Percentiles rank a stretch among this genome's conserved stretches.
Evolutionary conservation across 768 basidiomycete species (phyloP).

Genomic region (Fistulinella prunicolor): DNA sequence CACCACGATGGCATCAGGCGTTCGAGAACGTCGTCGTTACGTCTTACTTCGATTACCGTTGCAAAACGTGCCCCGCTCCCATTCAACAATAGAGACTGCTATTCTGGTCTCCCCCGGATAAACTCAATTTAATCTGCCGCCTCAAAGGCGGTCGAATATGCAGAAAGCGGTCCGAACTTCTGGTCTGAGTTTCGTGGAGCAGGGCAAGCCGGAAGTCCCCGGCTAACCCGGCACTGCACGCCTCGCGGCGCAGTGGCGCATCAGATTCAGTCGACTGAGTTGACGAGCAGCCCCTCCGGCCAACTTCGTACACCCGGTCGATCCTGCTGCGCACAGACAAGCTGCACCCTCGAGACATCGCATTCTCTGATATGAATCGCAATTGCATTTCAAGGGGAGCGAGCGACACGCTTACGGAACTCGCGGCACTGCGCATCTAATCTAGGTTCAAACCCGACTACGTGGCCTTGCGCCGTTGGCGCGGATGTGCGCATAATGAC

Average conservation of each 20-base stretch:
- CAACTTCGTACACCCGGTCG: background rate
- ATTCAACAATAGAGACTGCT: constrained; percentile 8
- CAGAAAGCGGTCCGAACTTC: background rate
- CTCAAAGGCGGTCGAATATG: background rate
- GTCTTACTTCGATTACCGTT: constrained; percentile 14
- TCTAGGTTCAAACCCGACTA: background rate
- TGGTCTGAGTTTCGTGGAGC: background rate
- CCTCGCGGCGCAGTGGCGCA: constrained; percentile 3
- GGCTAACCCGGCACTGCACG: constrained; percentile 5
- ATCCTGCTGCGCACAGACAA: background rate
- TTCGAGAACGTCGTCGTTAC: constrained; percentile 2
- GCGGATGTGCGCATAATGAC: background rate
- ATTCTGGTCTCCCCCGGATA: constrained; percentile 1
- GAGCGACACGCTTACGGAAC: constrained; percentile 1
- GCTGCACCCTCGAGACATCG: no score
- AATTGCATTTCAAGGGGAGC: constrained; percentile 1
- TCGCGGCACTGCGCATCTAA: background rate
- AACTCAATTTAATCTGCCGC: constrained; percentile 3
- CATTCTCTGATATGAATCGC: no score
- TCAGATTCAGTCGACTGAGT: background rate
- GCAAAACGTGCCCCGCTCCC: constrained; percentile 12
- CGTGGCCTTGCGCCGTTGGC: constrained; percentile 2
- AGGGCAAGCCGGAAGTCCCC: constrained; percentile 3
- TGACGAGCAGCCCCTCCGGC: background rate
- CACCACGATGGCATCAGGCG: background rate